Conservation (phyloP, 2,329 filamentous ascomycete species). For the Penicillium sp. region DNA sequence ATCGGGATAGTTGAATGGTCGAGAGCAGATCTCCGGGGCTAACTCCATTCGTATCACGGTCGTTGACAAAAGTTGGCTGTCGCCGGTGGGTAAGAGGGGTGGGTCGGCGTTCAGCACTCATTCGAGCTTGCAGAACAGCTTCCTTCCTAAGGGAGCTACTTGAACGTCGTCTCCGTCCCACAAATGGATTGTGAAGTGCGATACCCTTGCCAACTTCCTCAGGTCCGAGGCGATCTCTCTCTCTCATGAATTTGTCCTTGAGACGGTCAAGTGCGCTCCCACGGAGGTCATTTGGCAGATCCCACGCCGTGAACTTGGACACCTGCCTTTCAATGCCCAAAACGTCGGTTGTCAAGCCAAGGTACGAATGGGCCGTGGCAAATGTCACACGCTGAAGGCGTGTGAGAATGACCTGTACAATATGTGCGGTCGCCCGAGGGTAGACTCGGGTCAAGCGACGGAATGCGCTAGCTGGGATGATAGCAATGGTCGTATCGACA, state of each 20-base stretch:
- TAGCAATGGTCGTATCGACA: slow-evolving; percentile 94
- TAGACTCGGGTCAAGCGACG: slow-evolving; percentile 88
- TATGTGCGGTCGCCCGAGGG: slow-evolving; percentile 92
- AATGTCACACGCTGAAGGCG: slow-evolving; percentile 91
- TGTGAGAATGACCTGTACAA: slow-evolving; percentile 95
- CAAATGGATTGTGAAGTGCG: slow-evolving; percentile 79
- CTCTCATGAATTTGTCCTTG: slow-evolving; percentile 87
- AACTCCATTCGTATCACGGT: slow-evolving; percentile 46
- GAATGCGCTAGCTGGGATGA: slow-evolving; percentile 96
- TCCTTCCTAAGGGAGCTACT: slow-evolving; percentile 76
- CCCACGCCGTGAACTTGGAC: slow-evolving; percentile 86
- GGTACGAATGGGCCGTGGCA: slow-evolving; percentile 88
- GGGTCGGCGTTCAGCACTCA: slow-evolving; percentile 45
- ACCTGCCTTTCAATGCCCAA: slow-evolving; percentile 89
- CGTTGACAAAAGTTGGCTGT: slow-evolving; percentile 24
- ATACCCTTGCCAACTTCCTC: slow-evolving; percentile 90
- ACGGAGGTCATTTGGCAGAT: slow-evolving; percentile 84
- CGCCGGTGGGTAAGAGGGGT: slow-evolving; percentile 16
- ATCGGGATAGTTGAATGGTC: slow-evolving; percentile 69
- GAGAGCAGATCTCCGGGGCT: slow-evolving; percentile 76
- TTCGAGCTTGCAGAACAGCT: slow-evolving; percentile 66
- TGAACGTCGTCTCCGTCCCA: slow-evolving; percentile 65
- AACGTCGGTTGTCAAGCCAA: slow-evolving; percentile 88
- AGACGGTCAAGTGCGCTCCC: slow-evolving; percentile 77
- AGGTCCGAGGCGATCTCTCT: slow-evolving; percentile 74